Conservation (phyloP, 1,139 yeast species). For the Yamadazyma oceani region DNA sequence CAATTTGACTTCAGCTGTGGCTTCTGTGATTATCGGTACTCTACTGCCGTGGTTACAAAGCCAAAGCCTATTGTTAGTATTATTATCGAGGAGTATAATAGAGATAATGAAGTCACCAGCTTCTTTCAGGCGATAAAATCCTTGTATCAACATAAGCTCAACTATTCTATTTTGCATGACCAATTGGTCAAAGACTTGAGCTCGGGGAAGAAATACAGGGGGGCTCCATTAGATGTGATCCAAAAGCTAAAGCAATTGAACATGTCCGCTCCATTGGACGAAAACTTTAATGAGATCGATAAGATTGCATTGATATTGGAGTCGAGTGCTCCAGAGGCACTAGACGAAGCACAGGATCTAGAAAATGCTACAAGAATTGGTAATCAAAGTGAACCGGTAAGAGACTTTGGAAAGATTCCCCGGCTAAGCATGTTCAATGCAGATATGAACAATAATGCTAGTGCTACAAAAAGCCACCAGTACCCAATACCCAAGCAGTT, state of each 20-base stretch:
- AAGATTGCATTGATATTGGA: constrained; percentile 4
- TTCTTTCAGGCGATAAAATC: constrained; percentile 3
- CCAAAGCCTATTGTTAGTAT: constrained; percentile 38
- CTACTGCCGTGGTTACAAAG: constrained; percentile 29
- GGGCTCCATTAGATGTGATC: constrained; percentile 15
- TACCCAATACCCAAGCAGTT: constrained; percentile 29
- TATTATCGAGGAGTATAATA: constrained; percentile 18
- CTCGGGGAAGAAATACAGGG: constrained; percentile 11
- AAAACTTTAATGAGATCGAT: constrained; percentile 7
- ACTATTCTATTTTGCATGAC: constrained; percentile 11
- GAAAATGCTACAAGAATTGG: constrained; percentile 2
- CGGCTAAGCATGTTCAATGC: constrained; percentile 5
- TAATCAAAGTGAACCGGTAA: not conserved
- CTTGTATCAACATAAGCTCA: constrained; percentile 7
- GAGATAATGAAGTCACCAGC: not conserved
- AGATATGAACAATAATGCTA: not conserved
- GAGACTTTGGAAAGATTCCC: too few species aligned
- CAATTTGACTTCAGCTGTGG: constrained; percentile 34
- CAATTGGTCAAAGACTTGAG: constrained; percentile 12
- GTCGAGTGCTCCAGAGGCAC: constrained; percentile 5
- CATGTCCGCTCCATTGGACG: constrained; percentile 10
- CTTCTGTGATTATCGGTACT: constrained; percentile 29
- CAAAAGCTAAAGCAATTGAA: constrained; percentile 15
- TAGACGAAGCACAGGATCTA: constrained; percentile 11
- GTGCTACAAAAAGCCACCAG: not conserved